phyloP scores from a whole-genome alignment of 306 rosid species.

The Castanea crenata region DNA sequence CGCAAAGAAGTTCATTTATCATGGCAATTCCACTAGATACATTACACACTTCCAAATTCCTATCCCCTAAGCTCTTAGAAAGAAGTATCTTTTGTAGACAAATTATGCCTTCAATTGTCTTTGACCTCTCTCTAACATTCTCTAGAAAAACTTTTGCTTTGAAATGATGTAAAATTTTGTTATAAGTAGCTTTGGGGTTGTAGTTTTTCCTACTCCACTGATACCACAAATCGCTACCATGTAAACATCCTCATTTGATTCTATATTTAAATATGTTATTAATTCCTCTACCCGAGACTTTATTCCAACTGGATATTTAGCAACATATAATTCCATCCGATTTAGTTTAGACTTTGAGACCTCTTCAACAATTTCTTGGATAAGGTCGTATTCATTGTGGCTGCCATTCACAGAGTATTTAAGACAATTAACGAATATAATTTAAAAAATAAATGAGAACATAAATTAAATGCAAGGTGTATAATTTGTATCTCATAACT shows the following conservation, averaged over 20 bases:
- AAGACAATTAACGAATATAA: too few relatives aligned
- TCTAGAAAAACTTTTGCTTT: not conserved
- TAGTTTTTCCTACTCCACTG: not conserved
- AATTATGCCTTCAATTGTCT: too few relatives aligned
- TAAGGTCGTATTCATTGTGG: not conserved
- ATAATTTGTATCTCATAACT: too few relatives aligned
- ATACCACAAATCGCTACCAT: not conserved
- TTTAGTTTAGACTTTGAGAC: not conserved
- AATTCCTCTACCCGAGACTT: not conserved
- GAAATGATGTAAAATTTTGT: not conserved
- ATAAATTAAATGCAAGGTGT: too few relatives aligned
- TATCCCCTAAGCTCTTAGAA: not conserved
- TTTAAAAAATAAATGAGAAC: too few relatives aligned
- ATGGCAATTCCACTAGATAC: not conserved
- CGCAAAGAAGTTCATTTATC: not conserved
- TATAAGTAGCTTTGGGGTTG: constrained; percentile 3
- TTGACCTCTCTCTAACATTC: not conserved
- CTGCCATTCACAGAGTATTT: not conserved
- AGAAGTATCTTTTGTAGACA: not conserved
- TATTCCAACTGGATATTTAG: not conserved
- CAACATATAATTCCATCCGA: not conserved
- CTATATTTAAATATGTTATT: not conserved
- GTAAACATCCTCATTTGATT: not conserved
- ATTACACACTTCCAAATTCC: not conserved
- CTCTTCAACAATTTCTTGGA: not conserved